Conservation (phyloP, 2,329 filamentous ascomycete species). For the Rutstroemia sp. region DNA sequence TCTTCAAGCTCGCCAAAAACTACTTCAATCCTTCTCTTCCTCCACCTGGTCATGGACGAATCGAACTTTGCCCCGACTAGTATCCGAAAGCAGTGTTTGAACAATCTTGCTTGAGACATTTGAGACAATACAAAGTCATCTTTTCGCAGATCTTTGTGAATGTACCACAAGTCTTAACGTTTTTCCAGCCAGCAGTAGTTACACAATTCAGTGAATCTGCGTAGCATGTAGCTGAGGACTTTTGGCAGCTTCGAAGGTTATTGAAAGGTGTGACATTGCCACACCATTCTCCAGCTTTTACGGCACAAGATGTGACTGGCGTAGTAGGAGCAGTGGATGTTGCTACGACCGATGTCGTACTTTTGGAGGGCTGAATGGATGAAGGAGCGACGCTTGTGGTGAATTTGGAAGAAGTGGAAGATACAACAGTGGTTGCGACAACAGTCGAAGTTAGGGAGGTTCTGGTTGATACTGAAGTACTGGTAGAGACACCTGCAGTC, state of each 20-base stretch:
- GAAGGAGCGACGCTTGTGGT: neutral
- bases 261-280: slow-evolving; percentile 1
- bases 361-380: neutral
- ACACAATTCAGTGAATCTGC: slow-evolving; percentile 1
- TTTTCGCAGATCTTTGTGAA: slow-evolving; percentile 1
- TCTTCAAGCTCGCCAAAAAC: neutral
- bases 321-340: neutral
- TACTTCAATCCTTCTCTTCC: too few relatives aligned
- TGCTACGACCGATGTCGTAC: neutral
- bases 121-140: slow-evolving; percentile 4
- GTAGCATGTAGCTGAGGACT: slow-evolving; percentile 2
- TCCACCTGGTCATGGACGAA: too few relatives aligned
- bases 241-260: slow-evolving; percentile 3
- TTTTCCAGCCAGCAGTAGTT: neutral
- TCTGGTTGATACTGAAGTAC: neutral
- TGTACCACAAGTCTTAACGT: neutral
- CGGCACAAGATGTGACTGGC: neutral
- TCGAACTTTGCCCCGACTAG: neutral
- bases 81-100: slow-evolving; percentile 1
- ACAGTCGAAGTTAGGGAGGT: neutral
- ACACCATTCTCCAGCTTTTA: slow-evolving; percentile 2
- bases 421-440: neutral
- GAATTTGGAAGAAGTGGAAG: neutral
- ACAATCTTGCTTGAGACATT: neutral
- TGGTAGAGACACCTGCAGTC: neutral